Evolutionary conservation across 164 flowering plant genomes (phyloP).

Genomic region (Warburgia ugandensis): DNA sequence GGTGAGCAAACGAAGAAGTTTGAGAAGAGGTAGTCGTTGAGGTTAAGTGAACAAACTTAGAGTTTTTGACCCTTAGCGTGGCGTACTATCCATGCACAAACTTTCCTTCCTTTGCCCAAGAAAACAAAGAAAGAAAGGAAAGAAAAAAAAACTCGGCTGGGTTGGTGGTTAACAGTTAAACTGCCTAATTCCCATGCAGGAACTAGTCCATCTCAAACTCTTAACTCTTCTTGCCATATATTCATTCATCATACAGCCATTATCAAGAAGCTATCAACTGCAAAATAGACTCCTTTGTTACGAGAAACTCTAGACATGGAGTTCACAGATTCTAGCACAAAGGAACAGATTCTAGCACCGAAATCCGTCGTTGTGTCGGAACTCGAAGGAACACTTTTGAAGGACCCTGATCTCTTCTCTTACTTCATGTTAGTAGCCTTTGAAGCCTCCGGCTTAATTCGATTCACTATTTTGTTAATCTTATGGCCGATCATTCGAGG

Average conservation of each 20-base stretch:
- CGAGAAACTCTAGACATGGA: conserved; percentile 4
- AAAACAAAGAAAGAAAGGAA: no score
- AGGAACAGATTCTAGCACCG: conserved; percentile 12
- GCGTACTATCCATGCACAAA: conserved; percentile 17
- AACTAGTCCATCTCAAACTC: conserved; percentile 1
- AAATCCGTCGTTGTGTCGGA: conserved; percentile 57
- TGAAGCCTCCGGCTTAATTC: conserved; percentile 75
- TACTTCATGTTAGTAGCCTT: conserved; percentile 96
- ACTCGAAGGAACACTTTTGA: conserved; percentile 71
- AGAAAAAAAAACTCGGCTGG: neutral
- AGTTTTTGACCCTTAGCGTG: conserved; percentile 23
- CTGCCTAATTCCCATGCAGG: conserved; percentile 22
- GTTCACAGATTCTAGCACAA: neutral
- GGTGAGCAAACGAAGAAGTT: neutral
- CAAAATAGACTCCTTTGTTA: neutral
- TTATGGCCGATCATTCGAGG: conserved; percentile 63
- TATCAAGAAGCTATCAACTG: neutral
- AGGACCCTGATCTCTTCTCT: conserved; percentile 52
- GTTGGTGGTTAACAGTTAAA: conserved; percentile 47
- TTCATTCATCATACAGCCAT: no score
- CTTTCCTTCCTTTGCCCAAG: conserved; percentile 9
- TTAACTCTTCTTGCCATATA: neutral
- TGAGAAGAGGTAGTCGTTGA: conserved; percentile 11
- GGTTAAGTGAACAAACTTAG: conserved; percentile 13
- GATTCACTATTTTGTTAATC: conserved; percentile 52